Evolutionary conservation across 2,329 filamentous ascomycete genomes (phyloP).

Genomic region (Sarocladium kiliense): DNA sequence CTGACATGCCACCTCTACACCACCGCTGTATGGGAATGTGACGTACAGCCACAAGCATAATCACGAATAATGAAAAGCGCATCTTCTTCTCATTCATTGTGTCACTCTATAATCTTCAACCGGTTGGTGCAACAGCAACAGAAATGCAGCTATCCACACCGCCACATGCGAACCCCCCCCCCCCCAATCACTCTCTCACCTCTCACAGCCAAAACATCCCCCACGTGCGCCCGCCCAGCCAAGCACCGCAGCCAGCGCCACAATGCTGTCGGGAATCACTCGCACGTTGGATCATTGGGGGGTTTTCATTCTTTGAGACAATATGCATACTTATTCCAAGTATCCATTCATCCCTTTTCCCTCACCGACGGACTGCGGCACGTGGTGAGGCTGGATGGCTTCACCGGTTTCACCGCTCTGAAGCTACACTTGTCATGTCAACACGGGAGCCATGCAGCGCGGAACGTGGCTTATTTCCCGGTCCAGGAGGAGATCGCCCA

Average conservation of each 20-base stretch:
- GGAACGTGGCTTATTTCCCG: no score
- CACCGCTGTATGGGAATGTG: background rate
- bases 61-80: background rate
- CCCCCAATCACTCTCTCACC: background rate
- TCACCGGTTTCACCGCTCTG: background rate
- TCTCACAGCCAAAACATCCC: conserved; percentile 3
- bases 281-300: background rate
- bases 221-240: background rate
- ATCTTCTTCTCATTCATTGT: no score
- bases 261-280: no score
- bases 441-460: no score
- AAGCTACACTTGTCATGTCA: no score
- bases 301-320: no score
- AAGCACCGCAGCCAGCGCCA: background rate
- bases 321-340: no score
- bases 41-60: background rate
- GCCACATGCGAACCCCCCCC: background rate
- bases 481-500: no score
- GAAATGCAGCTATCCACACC: background rate
- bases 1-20: background rate
- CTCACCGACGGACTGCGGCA: background rate
- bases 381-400: background rate
- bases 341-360: background rate
- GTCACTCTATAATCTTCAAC: no score
- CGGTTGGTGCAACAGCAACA: no score